Evolutionary conservation across 1,284 basidiomycete species (phyloP), one percentile per base, ranked within the genome.

Genomic region (Leccinum fuscescens): DNA sequence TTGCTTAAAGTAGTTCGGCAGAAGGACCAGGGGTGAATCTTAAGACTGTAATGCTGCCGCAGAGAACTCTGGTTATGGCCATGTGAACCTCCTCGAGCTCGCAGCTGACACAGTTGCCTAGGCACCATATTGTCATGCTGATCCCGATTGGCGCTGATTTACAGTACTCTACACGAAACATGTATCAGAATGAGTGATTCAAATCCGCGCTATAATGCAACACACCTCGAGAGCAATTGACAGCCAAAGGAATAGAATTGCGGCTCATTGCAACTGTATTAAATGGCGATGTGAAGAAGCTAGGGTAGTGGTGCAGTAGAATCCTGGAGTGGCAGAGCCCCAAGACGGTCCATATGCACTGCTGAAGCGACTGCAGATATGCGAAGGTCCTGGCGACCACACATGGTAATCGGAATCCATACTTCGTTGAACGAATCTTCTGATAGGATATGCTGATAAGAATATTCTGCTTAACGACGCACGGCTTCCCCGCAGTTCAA

Each of bases 1-100:
- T 27, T 35, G 9, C 35, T 62, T 66, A 69, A 61, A 51, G 50
- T 31, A 51, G 22, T 22, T 51, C 27, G 8, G 4, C 4, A 11
- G 49, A 29, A 51, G 17, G 3, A 49, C 11, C 5, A 27, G 6
- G 7, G 17, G 44, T 1, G 8, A 12, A 15, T 3, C 11, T 24
- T 60, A 17, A 5, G 29, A 17, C 11, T 12, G 3, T 20, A 15
- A 48, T 59, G 9, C 20, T 35, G 20, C 29, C 22, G 31, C 17
- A 12, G 37, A 33, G 58, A 35, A 27, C 1, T 29, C 46, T 48
- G 4, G 5, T 49, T 49, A 49, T 49, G 22, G 48, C 12, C 48
- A 22, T 49, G 15, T 49, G 48, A 20, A 46, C 20, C 44, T 20
- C 20, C 44, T 46, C 24, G 48, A n/a, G 20, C 6, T 27, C 22